Base-by-base conservation (phyloP, 164 flowering plant genomes). In the Saururus chinensis region DNA sequence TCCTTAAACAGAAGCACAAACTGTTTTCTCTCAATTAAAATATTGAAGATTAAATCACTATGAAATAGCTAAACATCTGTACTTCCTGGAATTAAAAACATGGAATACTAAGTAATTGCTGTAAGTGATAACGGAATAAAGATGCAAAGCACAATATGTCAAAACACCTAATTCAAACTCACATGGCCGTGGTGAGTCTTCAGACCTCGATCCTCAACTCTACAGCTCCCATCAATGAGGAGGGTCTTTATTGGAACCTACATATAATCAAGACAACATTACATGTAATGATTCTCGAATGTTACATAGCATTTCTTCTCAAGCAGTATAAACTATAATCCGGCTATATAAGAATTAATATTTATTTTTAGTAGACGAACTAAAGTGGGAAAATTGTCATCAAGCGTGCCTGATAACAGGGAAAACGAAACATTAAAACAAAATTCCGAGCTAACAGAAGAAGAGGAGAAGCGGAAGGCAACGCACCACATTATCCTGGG, bases 141-240 rank as follows among this genome's bases (percentile, higher is more conserved):
- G 37, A 6, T 30, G 37, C 37, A 30, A 30, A 30, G 37, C 37
- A 30, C 37, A 30, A 30, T 2, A 30, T 30, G 49, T 45, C 4
- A 45, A 45, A 45, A 12, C 14, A 45, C 37, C 4, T 12, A 45
- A 35, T 1, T 21, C 58, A 19, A 59, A 54, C 95, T 89, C 69
- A 95, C 99, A 82, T 91, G 96, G 67, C 99, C 98, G 77, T 91
- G 93, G 37, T 95, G 98, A 14, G 90, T 89, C 84, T 91, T 89
- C 83, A 91, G 73, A 53, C 98, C 99, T 62, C 98, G 81, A 64
- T 95, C 99, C 81, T 95, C 99, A 70, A 95, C 99, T 73, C 99
- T 75, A 74, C 96, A 95, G 66, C 83, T 95, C 21, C 99, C 99
- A 73, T 95, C 96, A 49, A 95, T 85, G 25, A 89, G 68, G 66